A percentile compares a stretch with the other conserved stretches of the same genome.
Conservation (phyloP, 2,329 filamentous ascomycete genomes). For the Blumeria graminis region DNA sequence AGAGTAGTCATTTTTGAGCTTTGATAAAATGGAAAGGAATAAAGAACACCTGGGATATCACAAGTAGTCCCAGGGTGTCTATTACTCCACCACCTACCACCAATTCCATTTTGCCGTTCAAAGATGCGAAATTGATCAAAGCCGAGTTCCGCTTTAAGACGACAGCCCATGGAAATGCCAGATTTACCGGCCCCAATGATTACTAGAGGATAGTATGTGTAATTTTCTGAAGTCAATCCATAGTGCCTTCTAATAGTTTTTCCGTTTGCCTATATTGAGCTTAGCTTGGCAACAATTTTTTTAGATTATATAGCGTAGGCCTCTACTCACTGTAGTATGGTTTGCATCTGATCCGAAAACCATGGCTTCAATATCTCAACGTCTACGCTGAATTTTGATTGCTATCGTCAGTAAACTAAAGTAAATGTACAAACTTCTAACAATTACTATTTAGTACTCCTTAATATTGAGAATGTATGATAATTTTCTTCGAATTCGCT, state of each 20-base stretch:
- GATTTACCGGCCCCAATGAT: conserved; percentile 15
- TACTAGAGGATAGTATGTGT: conserved; percentile 18
- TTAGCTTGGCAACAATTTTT: too few relatives aligned
- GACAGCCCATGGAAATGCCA: conserved; percentile 14
- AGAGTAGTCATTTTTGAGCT: conserved; percentile 45
- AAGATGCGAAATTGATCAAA: conserved; percentile 20
- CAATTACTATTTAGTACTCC: too few relatives aligned
- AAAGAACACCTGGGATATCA: conserved; percentile 22
- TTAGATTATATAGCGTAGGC: too few relatives aligned
- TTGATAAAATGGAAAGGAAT: conserved; percentile 42
- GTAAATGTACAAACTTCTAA: too few relatives aligned
- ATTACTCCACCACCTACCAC: conserved; percentile 30
- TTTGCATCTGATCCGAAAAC: too few relatives aligned
- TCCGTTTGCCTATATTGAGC: too few relatives aligned
- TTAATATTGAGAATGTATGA: too few relatives aligned
- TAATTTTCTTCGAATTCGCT: too few relatives aligned
- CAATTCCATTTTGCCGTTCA: conserved; percentile 28
- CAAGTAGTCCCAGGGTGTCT: conserved; percentile 14
- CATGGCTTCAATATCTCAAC: too few relatives aligned
- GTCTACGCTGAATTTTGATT: too few relatives aligned
- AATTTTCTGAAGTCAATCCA: conserved; percentile 17
- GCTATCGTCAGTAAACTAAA: too few relatives aligned
- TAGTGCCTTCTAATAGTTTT: conserved; percentile 14
- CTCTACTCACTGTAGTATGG: too few relatives aligned
- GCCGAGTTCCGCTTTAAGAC: conserved; percentile 12